Percentiles rank a stretch among this genome's conserved stretches.
These are phyloP conservation scores for Leccinum olivaceoglutinosum DNA, from an alignment of 1,284 basidiomycete genomes.

Conservation along the genomic window DNA sequence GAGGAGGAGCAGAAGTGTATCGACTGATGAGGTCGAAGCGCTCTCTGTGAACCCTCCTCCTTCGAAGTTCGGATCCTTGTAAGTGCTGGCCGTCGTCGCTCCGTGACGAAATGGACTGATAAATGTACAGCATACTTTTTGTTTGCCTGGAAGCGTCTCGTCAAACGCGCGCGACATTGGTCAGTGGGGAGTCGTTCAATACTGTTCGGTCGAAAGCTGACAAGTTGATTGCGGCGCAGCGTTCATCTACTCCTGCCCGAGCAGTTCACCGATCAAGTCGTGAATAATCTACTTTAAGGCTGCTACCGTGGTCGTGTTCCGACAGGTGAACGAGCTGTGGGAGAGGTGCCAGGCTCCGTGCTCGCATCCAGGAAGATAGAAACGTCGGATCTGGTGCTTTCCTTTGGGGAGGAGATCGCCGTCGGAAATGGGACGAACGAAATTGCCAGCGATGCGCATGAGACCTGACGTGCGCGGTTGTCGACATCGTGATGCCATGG, in stretches of 20 bases:
- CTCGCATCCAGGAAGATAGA: too few species aligned
- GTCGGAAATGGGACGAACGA: too few species aligned
- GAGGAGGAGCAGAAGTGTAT: slow-evolving; percentile 45
- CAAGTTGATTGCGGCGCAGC: slow-evolving; percentile 36
- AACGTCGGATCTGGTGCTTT: too few species aligned
- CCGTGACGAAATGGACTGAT: slow-evolving; percentile 2
- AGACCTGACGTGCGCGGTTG: too few species aligned
- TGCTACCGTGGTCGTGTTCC: slow-evolving; percentile 46
- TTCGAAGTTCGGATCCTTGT: slow-evolving; percentile 42
- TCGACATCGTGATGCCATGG: too few species aligned
- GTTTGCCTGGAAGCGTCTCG: slow-evolving; percentile 59
- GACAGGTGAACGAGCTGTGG: slow-evolving; percentile 50
- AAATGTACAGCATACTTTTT: slow-evolving; percentile 55
- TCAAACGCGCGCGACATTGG: slow-evolving; percentile 50
- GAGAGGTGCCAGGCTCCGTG: slow-evolving; percentile 25
- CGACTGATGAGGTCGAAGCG: slow-evolving; percentile 35
- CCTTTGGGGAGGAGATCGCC: too few species aligned
- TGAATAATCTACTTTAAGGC: slow-evolving; percentile 85
- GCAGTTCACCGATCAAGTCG: slow-evolving; percentile 70
- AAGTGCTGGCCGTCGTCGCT: slow-evolving; percentile 16
- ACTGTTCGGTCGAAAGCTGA: slow-evolving; percentile 5
- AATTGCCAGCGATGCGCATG: too few species aligned
- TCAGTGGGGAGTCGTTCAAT: slow-evolving; percentile 26
- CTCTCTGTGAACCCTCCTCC: slow-evolving; percentile 47
- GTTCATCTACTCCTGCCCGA: slow-evolving; percentile 87